Conservation (phyloP, 1,284 basidiomycete genomes). For the Trichosporon ovoides region DNA sequence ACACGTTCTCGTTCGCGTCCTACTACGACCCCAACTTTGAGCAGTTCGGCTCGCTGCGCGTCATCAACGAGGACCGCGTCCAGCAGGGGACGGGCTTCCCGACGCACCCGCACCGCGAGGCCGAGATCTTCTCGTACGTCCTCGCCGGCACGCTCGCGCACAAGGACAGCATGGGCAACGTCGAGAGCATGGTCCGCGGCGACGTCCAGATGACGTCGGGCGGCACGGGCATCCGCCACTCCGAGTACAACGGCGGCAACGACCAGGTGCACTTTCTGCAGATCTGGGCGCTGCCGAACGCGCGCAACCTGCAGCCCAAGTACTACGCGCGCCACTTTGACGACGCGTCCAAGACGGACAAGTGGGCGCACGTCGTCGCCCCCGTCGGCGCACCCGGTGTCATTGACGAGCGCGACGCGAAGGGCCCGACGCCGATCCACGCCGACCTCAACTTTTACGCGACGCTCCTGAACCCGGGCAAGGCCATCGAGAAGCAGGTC, state of each 20-base stretch:
- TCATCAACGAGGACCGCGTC: conserved; percentile 57
- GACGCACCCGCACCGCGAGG: conserved; percentile 73
- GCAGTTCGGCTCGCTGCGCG: conserved; percentile 49
- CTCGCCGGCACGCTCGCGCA: conserved; percentile 46
- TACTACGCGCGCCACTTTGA: conserved; percentile 83
- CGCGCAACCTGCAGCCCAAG: conserved; percentile 58
- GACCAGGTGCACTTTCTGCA: conserved; percentile 65
- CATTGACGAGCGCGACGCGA: conserved; percentile 57
- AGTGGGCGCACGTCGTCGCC: conserved; percentile 64
- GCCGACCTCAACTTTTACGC: conserved; percentile 53
- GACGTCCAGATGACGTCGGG: conserved; percentile 86
- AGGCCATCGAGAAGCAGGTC: conserved; percentile 56
- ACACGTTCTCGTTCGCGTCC: conserved; percentile 70
- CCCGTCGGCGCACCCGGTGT: conserved; percentile 58
- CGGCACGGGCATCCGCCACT: conserved; percentile 53
- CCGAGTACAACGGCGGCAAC: conserved; percentile 64
- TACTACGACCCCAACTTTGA: conserved; percentile 57
- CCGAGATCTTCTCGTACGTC: conserved; percentile 90
- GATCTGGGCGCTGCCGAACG: conserved; percentile 72
- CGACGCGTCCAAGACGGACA: conserved; percentile 72
- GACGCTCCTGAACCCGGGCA: conserved; percentile 58
- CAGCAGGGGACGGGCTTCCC: conserved; percentile 70
- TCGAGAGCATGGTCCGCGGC: conserved; percentile 78
- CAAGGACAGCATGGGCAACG: conserved; percentile 83
- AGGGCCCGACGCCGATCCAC: conserved; percentile 63